These are phyloP conservation scores for Yarrowia galli DNA, from an alignment of 1,139 yeast genomes.

Conservation along the genomic window DNA sequence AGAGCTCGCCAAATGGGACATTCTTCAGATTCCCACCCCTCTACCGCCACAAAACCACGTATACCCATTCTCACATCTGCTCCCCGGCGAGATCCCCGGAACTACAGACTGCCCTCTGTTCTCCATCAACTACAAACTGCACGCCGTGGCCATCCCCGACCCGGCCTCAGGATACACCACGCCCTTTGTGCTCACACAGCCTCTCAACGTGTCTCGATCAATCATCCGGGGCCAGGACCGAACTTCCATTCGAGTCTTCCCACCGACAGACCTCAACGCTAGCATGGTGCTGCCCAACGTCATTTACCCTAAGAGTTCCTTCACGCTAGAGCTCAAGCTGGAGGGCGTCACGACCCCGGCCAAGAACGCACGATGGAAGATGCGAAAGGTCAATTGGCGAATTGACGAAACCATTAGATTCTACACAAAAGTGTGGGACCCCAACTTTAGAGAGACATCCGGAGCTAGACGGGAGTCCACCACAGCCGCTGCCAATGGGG, in stretches of 20 bases:
- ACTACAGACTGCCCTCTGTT: conserved; percentile 64
- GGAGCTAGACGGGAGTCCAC: conserved; percentile 25
- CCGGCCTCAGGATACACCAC: conserved; percentile 41
- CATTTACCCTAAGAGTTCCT: conserved; percentile 83
- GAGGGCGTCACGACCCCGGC: conserved; percentile 68
- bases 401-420: conserved; percentile 72
- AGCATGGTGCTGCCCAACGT: conserved; percentile 88
- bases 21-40: conserved; percentile 63
- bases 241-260: conserved; percentile 87
- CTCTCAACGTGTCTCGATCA: conserved; percentile 79
- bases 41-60: conserved; percentile 74
- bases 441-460: conserved; percentile 23
- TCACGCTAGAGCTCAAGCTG: conserved; percentile 80
- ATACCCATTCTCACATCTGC: conserved; percentile 90
- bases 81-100: conserved; percentile 92
- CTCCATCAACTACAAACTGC: conserved; percentile 72
- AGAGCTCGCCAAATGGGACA: conserved; percentile 88
- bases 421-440: conserved; percentile 38
- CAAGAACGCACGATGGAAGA: conserved; percentile 79
- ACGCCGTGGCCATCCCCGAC: conserved; percentile 65
- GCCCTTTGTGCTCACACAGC: conserved; percentile 61
- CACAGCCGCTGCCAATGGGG: not conserved
- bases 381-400: conserved; percentile 89
- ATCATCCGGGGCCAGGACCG: conserved; percentile 83
- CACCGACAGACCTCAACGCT: conserved; percentile 92